Base-by-base conservation (phyloP, 2,329 filamentous ascomycete genomes). In the Hymenoscyphus scutula region DNA sequence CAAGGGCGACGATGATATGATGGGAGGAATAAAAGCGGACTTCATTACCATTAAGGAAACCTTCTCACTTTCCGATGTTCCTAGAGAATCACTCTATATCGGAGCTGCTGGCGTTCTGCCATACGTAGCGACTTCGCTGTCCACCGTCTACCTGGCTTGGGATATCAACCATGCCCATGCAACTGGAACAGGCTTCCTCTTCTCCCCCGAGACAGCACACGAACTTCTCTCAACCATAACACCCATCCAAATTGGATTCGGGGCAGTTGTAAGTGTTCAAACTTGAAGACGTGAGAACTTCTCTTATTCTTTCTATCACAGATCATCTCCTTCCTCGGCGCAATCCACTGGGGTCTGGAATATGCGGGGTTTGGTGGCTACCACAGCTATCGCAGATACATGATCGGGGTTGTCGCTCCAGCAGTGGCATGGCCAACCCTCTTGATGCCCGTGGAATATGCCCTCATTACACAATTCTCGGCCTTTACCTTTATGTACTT, bases 311-410 rank as follows among this genome's bases (percentile, higher is more conserved):
- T 55, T 6, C 48, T 29, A 38, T 48, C 1, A 19, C 54, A 89
- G 87, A 95, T 97, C 71, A 90, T 97, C 70, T 96, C 92, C 30
- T 97, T 97, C 81, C 84, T 97, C 1, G 94, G 94, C 53, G 93
- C 93, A 37, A 88, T 97, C 71, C 94, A 97, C 77, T 97, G 85
- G 94, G 93, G 93, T 61, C 82, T 97, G 19, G 92, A 97, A 77
- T 96, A 89, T 75, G 90, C 90, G 58, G 83, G 84, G 79, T 88
- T 82, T 75, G 78, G 88, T 76, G 77, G 84, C 72, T 71, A 83
- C 65, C 88, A 90, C 62, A 89, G 91, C 59, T 91, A 89, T 70
- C 86, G 86, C 70, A 89, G 93, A 66, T 97, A 96, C 75, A 86
- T 86, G n/a, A 86, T 92, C 68, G 93, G 93, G 70, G 86, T 97